These are phyloP conservation scores for Pythium guiyangense DNA, from an alignment of 352 stramenopile genomes.

Conservation along the genomic window DNA sequence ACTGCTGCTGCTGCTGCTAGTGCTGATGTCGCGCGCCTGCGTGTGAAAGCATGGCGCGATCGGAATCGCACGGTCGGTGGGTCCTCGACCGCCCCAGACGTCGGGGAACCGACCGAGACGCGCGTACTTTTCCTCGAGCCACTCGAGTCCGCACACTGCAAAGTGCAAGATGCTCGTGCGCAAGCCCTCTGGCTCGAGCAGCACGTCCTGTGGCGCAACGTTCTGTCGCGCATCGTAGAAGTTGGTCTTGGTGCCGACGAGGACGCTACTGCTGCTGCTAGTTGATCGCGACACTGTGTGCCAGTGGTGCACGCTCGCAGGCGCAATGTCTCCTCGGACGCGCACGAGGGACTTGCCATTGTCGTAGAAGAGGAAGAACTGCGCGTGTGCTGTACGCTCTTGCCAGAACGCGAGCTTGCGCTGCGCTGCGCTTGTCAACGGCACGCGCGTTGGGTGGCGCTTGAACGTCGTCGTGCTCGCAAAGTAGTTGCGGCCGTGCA, in stretches of 20 bases:
- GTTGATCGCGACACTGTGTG: not conserved
- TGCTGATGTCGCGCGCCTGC: constrained; percentile 18
- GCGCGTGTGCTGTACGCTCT: constrained; percentile 13
- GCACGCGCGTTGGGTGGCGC: constrained; percentile 20
- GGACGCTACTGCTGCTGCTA: too few relatives aligned
- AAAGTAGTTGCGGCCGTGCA: constrained; percentile 24
- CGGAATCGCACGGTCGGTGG: constrained; percentile 4
- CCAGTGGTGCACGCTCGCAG: constrained; percentile 37
- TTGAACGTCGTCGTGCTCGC: constrained; percentile 20
- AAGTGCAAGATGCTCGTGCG: constrained; percentile 28
- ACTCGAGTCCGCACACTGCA: constrained; percentile 33
- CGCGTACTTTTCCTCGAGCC: constrained; percentile 34
- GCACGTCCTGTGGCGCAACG: constrained; percentile 10
- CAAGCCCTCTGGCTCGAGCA: not conserved
- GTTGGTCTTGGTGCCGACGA: constrained; percentile 12
- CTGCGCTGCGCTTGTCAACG: constrained; percentile 15
- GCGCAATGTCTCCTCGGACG: constrained; percentile 9
- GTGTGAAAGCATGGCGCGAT: constrained; percentile 42
- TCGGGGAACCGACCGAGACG: constrained; percentile 22
- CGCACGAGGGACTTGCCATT: constrained; percentile 39
- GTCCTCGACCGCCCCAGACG: constrained; percentile 20
- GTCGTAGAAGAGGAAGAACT: constrained; percentile 49
- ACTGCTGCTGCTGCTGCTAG: not conserved
- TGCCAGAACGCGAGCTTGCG: constrained; percentile 22
- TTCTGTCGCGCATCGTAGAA: constrained; percentile 27